phyloP scores from a whole-genome alignment of 768 basidiomycete genomes.

The Tylopilus plumbeoviolaceoides region DNA sequence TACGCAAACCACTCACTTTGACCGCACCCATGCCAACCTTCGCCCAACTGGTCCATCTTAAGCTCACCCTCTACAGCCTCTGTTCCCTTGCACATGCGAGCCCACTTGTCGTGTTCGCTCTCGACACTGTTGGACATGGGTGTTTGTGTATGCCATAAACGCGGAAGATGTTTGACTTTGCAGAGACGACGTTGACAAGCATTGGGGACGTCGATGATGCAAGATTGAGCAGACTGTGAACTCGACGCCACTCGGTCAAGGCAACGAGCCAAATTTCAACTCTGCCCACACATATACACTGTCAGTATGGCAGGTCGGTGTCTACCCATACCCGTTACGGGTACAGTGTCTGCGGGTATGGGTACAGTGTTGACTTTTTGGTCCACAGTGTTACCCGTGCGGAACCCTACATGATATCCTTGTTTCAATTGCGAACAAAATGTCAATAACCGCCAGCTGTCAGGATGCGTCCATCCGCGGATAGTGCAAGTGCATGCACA shows the following conservation, averaged over 20 bases:
- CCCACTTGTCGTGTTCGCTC: slow-evolving; percentile 56
- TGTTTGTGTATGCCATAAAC: slow-evolving; percentile 83
- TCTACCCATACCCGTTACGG: too few relatives aligned
- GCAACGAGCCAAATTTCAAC: too few relatives aligned
- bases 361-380: too few relatives aligned
- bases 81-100: slow-evolving; percentile 56
- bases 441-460: too few relatives aligned
- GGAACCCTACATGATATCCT: too few relatives aligned
- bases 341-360: too few relatives aligned
- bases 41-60: slow-evolving; percentile 73
- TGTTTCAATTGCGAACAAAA: too few relatives aligned
- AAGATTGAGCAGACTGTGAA: slow-evolving; percentile 68
- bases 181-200: slow-evolving; percentile 84
- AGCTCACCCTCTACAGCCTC: slow-evolving; percentile 77
- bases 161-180: slow-evolving; percentile 75
- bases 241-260: slow-evolving; percentile 76
- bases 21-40: slow-evolving; percentile 83
- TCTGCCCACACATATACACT: too few relatives aligned
- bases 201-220: slow-evolving; percentile 55
- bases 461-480: too few relatives aligned
- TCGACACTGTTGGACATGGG: slow-evolving; percentile 53
- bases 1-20: slow-evolving; percentile 48
- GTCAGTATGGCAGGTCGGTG: too few relatives aligned
- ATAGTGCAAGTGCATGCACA: too few relatives aligned
- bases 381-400: too few relatives aligned